Evolutionary conservation across 371 early-diverging fungal genomes (phyloP), one percentile per base, ranked within the genome.

Genomic region (Actinomortierella wolfii): DNA sequence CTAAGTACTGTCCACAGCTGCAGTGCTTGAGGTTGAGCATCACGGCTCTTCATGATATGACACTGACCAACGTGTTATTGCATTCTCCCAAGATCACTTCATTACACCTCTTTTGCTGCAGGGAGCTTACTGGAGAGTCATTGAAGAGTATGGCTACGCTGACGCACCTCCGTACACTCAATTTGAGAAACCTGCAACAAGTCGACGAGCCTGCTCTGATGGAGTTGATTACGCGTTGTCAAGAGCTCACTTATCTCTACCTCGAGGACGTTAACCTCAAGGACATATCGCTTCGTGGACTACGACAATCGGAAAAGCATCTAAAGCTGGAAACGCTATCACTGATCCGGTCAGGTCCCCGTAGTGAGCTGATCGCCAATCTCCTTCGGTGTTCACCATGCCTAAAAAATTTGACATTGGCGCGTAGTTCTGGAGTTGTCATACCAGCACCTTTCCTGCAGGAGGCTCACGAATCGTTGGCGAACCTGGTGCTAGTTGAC

Each of bases 21-120:
- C 56, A 57, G 11, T 63, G 63, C n/a, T 57, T 73, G 2, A 67
- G 67, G 14, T 67, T 73, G 1, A 59, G 45, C 24, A 67, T 67
- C 67, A 73, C 74, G 9, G 44, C 28, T 4, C 34, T 54, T 8
- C 34, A 56, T 11, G 74, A 73, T 25, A 45, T 41, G 18, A 53
- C 56, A 13, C 57, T 73, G 11, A 52, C 44, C 4, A 53, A 43
- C 25, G 43, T 73, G 47, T 40, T 73, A 17, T 26, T 18, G 9
- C 41, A 41, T 13, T 66, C 74, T 9, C 74, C 74, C 44, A 67
- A 60, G 39, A 67, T 73, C 21, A 50, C 67, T 2, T 25, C 6
- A 7, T 54, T 73, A 14, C 63, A 46, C 26, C 60, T 73, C 11
- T 65, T 49, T 60, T 62, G 57, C 26, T 73, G 67, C 57, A 51